These are phyloP conservation scores for Spergularia bocconei DNA, from an alignment of 148 eudicot genomes.

Conservation along the genomic window DNA sequence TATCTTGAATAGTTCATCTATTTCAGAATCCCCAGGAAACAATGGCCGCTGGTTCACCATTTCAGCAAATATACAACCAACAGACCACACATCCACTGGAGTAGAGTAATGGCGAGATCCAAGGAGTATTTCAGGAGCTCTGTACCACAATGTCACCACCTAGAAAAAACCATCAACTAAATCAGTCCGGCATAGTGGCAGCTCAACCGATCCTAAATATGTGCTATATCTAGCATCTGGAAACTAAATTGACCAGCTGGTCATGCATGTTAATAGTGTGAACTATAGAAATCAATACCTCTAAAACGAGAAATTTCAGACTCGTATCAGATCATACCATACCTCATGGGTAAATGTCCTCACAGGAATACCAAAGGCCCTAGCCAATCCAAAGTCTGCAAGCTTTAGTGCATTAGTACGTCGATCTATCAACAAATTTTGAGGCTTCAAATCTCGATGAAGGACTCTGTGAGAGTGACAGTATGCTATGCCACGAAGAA, in stretches of 20 bases:
- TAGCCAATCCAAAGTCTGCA: conserved; percentile 96
- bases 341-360: conserved; percentile 90
- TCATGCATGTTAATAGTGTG: conserved; percentile 2
- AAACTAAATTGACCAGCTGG: background rate
- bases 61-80: conserved; percentile 98
- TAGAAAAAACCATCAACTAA: conserved; percentile 30
- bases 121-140: conserved; percentile 97
- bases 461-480: conserved; percentile 98
- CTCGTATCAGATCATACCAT: conserved; percentile 13
- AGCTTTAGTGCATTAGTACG: conserved; percentile 85
- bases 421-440: conserved; percentile 88
- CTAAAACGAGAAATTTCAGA: background rate
- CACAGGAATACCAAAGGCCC: conserved; percentile 92
- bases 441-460: conserved; percentile 95
- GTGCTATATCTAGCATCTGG: background rate
- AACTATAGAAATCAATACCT: background rate
- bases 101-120: conserved; percentile 93
- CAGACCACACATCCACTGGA: conserved; percentile 98
- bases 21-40: conserved; percentile 95
- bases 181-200: conserved; percentile 2
- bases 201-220: conserved; percentile 8
- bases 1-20: conserved; percentile 79
- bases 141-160: conserved; percentile 98
- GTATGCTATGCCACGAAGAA: conserved; percentile 92
- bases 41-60: conserved; percentile 87